Evolutionary conservation across 106 monocot genomes (phyloP).

Genomic region (Dioscorea zingiberensis): DNA sequence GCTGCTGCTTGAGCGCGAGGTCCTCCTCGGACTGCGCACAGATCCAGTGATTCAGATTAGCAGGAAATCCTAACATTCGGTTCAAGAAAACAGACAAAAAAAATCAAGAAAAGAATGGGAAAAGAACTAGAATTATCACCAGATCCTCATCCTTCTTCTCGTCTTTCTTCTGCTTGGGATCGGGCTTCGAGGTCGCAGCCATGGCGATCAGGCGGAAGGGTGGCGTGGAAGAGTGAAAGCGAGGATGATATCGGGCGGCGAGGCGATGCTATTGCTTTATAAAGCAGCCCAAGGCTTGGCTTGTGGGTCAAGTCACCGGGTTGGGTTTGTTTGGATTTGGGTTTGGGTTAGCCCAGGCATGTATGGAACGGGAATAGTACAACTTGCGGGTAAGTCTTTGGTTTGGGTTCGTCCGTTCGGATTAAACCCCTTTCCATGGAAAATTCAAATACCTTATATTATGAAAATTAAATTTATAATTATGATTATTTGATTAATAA

Average conservation of each 20-base stretch:
- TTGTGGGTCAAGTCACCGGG: too few relatives aligned
- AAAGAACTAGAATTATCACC: constrained; percentile 18
- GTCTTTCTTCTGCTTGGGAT: constrained; percentile 80
- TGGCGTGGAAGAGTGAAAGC: neutral
- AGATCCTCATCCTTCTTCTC: constrained; percentile 99
- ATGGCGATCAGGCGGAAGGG: constrained; percentile 48
- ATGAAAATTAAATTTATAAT: too few relatives aligned
- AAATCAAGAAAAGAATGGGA: neutral
- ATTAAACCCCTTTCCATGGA: too few relatives aligned
- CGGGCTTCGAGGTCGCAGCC: neutral
- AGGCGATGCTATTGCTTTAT: too few relatives aligned
- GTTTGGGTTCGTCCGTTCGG: too few relatives aligned
- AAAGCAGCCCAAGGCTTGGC: too few relatives aligned
- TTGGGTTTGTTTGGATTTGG: too few relatives aligned
- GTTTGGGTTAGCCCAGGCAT: too few relatives aligned
- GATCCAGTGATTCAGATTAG: neutral
- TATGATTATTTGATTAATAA: too few relatives aligned
- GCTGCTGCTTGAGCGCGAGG: constrained; percentile 78
- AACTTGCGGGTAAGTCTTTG: too few relatives aligned
- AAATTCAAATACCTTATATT: too few relatives aligned
- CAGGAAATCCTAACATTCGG: neutral
- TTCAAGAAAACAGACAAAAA: neutral
- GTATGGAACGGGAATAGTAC: too few relatives aligned
- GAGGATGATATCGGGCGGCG: neutral
- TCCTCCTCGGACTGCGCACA: constrained; percentile 84